Evolutionary conservation across 768 basidiomycete species (phyloP).

Genomic region (Xerocomus brunneocitrinus): DNA sequence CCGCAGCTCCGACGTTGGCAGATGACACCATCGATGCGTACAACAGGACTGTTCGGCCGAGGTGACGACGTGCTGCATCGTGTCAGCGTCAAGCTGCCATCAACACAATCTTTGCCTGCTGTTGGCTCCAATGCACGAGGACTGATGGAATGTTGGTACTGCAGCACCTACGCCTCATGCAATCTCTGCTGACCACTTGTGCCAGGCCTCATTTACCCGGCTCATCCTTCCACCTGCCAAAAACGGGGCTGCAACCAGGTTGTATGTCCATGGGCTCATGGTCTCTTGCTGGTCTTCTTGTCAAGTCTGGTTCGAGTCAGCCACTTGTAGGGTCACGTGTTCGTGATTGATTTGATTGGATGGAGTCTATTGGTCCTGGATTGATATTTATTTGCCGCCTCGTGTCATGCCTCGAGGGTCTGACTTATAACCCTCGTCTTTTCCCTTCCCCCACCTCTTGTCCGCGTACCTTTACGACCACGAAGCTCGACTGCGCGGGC

Average conservation of each 20-base stretch:
- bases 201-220: not conserved
- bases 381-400: constrained; percentile 19
- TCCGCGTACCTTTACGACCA: constrained; percentile 16
- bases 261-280: too few relatives aligned
- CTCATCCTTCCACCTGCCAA: not conserved
- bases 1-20: not conserved
- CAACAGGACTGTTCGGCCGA: not conserved
- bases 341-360: constrained; percentile 16
- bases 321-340: constrained; percentile 19
- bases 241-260: too few relatives aligned
- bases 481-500: constrained; percentile 23
- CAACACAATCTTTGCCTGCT: not conserved
- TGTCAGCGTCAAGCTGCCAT: not conserved
- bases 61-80: not conserved
- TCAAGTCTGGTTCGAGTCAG: not conserved
- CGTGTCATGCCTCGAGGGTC: constrained; percentile 26
- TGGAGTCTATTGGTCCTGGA: constrained; percentile 10
- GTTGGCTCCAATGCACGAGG: constrained; percentile 1
- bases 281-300: not conserved
- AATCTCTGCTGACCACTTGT: not conserved
- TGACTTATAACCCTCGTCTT: constrained; percentile 14
- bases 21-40: not conserved
- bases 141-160: not conserved
- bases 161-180: constrained; percentile 8
- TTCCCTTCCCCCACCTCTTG: constrained; percentile 1